A percentile compares a stretch with the other conserved stretches of the same genome.
phyloP scores from a whole-genome alignment of 2,329 filamentous ascomycete species.

The Apiospora sp. region DNA sequence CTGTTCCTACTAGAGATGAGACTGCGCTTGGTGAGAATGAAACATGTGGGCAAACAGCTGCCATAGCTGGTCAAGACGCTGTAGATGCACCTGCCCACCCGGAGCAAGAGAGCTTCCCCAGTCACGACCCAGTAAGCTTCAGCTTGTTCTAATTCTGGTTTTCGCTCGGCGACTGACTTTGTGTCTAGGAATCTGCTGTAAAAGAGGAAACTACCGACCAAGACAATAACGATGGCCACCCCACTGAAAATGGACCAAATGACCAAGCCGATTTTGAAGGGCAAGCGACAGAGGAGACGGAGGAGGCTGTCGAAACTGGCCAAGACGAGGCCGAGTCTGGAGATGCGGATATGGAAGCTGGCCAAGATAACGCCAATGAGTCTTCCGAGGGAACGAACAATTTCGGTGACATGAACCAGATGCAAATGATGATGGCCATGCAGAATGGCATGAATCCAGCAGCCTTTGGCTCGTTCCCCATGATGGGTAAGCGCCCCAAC shows the following conservation, averaged over 20 bases:
- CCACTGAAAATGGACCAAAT: slow-evolving; percentile 18
- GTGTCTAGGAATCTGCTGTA: neutral
- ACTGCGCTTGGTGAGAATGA: slow-evolving; percentile 17
- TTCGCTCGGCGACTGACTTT: neutral
- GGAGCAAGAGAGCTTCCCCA: slow-evolving; percentile 16
- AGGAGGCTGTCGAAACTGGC: slow-evolving; percentile 25
- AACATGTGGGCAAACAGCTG: slow-evolving; percentile 25
- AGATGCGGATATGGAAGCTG: slow-evolving; percentile 41
- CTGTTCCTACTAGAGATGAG: slow-evolving; percentile 17
- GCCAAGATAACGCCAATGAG: slow-evolving; percentile 51
- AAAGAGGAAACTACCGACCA: slow-evolving; percentile 21
- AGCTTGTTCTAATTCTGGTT: neutral
- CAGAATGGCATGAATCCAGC: slow-evolving; percentile 69
- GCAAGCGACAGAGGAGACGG: slow-evolving; percentile 25
- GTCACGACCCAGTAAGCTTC: slow-evolving; percentile 30
- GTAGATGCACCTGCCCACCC: slow-evolving; percentile 27
- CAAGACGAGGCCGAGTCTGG: slow-evolving; percentile 42
- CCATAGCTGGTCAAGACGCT: slow-evolving; percentile 8
- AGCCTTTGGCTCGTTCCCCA: slow-evolving; percentile 68
- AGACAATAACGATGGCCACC: slow-evolving; percentile 27
- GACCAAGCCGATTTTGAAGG: slow-evolving; percentile 29
- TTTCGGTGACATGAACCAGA: slow-evolving; percentile 73
- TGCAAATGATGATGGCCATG: slow-evolving; percentile 84
- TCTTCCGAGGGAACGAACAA: slow-evolving; percentile 68
- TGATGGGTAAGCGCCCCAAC: slow-evolving; percentile 79